Evolutionary conservation across 2,329 filamentous ascomycete genomes (phyloP).

Genomic region (Arthrobotrys conoides): DNA sequence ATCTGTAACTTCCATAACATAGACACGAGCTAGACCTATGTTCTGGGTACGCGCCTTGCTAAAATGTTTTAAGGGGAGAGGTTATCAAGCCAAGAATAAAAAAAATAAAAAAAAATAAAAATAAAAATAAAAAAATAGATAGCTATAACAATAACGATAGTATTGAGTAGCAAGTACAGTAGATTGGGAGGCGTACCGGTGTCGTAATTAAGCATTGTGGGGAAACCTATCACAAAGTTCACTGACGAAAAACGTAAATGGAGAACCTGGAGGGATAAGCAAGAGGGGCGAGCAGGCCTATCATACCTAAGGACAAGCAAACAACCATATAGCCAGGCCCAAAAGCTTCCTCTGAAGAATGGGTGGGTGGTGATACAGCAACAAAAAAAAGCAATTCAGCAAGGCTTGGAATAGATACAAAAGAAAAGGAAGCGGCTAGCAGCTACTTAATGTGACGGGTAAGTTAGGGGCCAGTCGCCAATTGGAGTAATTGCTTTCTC

Average conservation of each 20-base stretch:
- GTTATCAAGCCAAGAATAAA: background rate
- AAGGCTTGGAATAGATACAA: conserved; percentile 20
- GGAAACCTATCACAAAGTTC: background rate
- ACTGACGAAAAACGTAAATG: background rate
- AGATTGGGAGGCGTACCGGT: too few relatives aligned
- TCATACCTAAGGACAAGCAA: conserved; percentile 5
- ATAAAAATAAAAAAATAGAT: background rate
- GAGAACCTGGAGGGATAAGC: background rate
- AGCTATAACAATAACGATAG: too few relatives aligned
- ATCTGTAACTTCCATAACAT: background rate
- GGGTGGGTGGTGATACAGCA: background rate
- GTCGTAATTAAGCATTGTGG: background rate
- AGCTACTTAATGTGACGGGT: conserved; percentile 4
- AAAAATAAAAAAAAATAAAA: background rate
- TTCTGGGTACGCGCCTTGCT: background rate
- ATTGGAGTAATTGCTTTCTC: conserved; percentile 4
- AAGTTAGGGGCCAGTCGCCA: background rate
- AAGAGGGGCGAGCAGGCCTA: background rate
- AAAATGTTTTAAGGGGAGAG: background rate
- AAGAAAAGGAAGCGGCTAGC: too few relatives aligned
- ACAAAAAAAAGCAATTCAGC: background rate
- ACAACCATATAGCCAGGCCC: background rate
- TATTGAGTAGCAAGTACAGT: too few relatives aligned
- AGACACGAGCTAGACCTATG: background rate
- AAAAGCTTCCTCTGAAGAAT: background rate